Base-by-base conservation (phyloP, 2,329 filamentous ascomycete genomes). In the Canariomyces notabilis region DNA sequence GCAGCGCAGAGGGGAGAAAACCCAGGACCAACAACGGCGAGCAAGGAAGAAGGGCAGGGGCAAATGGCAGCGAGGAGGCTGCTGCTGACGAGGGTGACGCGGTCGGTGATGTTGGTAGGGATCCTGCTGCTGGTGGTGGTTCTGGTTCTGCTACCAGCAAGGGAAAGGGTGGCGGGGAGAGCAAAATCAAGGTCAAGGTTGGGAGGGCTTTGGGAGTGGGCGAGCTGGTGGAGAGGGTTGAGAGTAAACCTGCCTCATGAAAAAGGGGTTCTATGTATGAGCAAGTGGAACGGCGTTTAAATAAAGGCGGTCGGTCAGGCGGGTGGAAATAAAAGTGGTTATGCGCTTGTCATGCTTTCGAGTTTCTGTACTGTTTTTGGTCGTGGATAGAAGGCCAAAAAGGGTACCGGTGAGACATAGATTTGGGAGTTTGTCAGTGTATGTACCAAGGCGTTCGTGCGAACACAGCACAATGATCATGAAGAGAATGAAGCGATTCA, bases 111-210 rank as follows among this genome's bases (percentile, higher is more conserved):
- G 68, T 80, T 12, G 83, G 82, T n/a, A 62, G 67, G 49, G 71
- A 74, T 37, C 72, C 70, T 6, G 49, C 41, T n/a, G n/a, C n/a
- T n/a, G n/a, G n/a, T n/a, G n/a, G n/a, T n/a, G n/a, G n/a, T n/a
- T n/a, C n/a, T n/a, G n/a, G n/a, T n/a, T n/a, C n/a, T n/a, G n/a
- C n/a, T n/a, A n/a, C n/a, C n/a, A n/a, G n/a, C 9, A 49, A 14
- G 12, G 57, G 49, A 39, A 66, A 61, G 46, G 55, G 60, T 19
- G 66, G n/a, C n/a, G n/a, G 64, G 41, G 74, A 78, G 12, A 51
- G 62, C 70, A 87, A 85, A 80, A 76, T 85, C 54, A 90, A 88
- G 70, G 87, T 94, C 50, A 90, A 89, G 69, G 85, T 96, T 41
- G 90, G 90, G 14, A 74, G 89, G 59, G 77, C 75, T 1, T 64